Base-by-base conservation (phyloP, 257 asterid genomes). In the Coffea canephora region DNA sequence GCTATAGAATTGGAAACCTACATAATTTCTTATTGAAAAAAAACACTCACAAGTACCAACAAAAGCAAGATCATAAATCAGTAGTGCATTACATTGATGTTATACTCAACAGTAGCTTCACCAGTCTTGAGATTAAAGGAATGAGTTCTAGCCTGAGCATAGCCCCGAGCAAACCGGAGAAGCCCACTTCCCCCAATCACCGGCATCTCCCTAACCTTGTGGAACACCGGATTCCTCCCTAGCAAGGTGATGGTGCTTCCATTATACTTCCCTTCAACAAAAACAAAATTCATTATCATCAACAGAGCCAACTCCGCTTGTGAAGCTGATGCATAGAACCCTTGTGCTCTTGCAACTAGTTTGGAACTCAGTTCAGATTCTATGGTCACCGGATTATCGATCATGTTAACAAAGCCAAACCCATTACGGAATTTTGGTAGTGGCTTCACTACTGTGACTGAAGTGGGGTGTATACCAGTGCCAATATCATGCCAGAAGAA, bases 141-240 rank as follows among this genome's bases (percentile, higher is more conserved):
- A 31, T 86, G 86, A 9, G 96, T 92, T 23, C 85, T 85, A 39
- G 92, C 95, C 84, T 88, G 82, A 36, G 77, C 96, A 74, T 92
- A 92, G 11, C 96, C 96, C 0, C 90, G 79, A 8, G 89, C 90
- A 36, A 87, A 91, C 46, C 97, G 90, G 68, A 91, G 88, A 82
- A 92, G 89, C 86, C 94, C 91, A 48, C 89, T 86, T 21, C 97
- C 97, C 8, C 97, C 97, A 11, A 88, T 75, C 76, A 92, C 91
- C 13, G 96, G 86, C 97, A 92, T 90, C 71, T 92, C 94, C 66
- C 96, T 65, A 50, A 88, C 88, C 19, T 82, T 49, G 36, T 79
- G n/a, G 5, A 89, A 13, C 15, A 78, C 87, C 16, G 92, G 70
- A 6, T 92, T 92, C 82, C 96, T 85, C 68, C 96, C 97, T 0